These are phyloP conservation scores for Lipomyces mesembrius DNA, from an alignment of 805 yeast genomes.

Conservation along the genomic window DNA sequence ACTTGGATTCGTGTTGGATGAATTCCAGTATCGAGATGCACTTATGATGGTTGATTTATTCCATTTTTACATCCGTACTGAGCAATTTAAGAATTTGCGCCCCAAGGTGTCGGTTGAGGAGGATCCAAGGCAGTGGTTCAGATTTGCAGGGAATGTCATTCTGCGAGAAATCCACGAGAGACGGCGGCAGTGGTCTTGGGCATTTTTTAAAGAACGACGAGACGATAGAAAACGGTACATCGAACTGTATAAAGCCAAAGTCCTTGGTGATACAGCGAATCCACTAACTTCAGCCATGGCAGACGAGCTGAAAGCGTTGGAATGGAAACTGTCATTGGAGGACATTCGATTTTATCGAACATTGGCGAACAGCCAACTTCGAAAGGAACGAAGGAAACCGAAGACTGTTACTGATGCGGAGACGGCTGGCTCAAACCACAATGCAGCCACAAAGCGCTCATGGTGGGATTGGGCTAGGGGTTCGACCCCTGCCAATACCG, in stretches of 20 bases:
- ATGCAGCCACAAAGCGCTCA: slow-evolving; percentile 32
- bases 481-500: slow-evolving; percentile 12
- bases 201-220: slow-evolving; percentile 67
- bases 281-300: slow-evolving; percentile 40
- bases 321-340: slow-evolving; percentile 66
- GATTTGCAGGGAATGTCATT: slow-evolving; percentile 78
- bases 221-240: slow-evolving; percentile 74
- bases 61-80: slow-evolving; percentile 76
- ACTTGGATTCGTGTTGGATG: slow-evolving; percentile 82
- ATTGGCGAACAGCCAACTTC: slow-evolving; percentile 67
- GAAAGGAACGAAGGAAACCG: slow-evolving; percentile 54
- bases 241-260: slow-evolving; percentile 64
- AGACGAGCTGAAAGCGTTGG: slow-evolving; percentile 56
- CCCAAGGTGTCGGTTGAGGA: slow-evolving; percentile 61
- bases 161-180: slow-evolving; percentile 78
- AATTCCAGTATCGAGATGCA: slow-evolving; percentile 80
- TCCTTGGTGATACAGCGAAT: slow-evolving; percentile 45
- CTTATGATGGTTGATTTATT: slow-evolving; percentile 80
- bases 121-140: slow-evolving; percentile 80
- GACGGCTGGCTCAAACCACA: slow-evolving; percentile 23
- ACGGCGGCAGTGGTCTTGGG: slow-evolving; percentile 89
- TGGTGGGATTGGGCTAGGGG: slow-evolving; percentile 65
- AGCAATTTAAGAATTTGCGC: slow-evolving; percentile 69
- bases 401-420: slow-evolving; percentile 7
- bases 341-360: slow-evolving; percentile 86